Percentiles rank a stretch among this genome's conserved stretches.
Conservation (phyloP, 495 filamentous ascomycete species). For the Neurospora sp. region DNA sequence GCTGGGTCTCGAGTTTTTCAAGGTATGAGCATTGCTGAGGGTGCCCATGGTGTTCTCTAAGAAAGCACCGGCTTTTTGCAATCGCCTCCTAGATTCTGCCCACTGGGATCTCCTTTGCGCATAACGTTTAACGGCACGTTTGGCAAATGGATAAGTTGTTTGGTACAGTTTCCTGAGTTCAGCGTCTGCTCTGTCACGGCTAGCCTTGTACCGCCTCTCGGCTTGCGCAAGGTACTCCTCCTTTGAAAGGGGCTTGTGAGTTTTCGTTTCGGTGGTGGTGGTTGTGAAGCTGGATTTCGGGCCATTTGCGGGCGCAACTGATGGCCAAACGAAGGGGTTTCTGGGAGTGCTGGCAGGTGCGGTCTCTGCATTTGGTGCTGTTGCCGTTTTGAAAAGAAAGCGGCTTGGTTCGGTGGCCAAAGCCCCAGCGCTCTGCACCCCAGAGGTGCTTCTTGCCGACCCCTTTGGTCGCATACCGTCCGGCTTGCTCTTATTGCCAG, state of each 20-base stretch:
- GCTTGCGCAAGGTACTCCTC: background rate
- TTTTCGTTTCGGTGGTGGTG: background rate
- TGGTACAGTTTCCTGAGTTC: conserved; percentile 1
- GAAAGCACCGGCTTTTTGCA: background rate
- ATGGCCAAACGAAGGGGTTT: background rate
- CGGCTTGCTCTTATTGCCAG: background rate
- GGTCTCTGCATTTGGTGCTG: background rate
- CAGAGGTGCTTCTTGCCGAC: background rate
- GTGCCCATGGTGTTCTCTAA: background rate
- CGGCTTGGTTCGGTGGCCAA: background rate
- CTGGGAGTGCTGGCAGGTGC: background rate
- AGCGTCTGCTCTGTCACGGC: background rate
- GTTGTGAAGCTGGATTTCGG: too few relatives aligned
- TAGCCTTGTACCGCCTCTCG: background rate
- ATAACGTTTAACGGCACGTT: background rate
- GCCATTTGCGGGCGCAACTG: background rate
- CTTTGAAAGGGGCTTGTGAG: background rate
- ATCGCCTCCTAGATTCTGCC: background rate
- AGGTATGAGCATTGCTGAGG: background rate
- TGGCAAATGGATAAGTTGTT: background rate
- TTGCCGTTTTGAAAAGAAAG: background rate
- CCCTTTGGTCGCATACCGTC: background rate
- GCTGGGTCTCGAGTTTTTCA: background rate
- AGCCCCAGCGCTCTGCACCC: background rate
- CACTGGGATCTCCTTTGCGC: background rate